Conservation (phyloP, 441 rosid genomes). For the Mallotus repandus region DNA sequence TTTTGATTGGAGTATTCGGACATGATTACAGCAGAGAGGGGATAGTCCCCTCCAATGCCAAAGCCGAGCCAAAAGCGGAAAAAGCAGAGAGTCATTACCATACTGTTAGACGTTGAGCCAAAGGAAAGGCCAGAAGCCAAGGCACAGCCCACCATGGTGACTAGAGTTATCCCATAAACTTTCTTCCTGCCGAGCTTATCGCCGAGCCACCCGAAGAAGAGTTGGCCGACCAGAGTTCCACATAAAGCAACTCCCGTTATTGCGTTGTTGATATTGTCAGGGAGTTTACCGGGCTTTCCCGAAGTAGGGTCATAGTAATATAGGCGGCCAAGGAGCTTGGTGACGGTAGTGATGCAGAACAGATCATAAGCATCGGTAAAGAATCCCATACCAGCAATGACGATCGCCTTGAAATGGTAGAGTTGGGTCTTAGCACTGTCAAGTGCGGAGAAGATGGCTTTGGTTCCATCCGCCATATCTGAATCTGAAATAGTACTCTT, state of each 20-base stretch:
- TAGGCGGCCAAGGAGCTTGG: slow-evolving; percentile 47
- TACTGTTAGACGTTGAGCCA: slow-evolving; percentile 39
- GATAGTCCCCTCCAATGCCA: slow-evolving; percentile 66
- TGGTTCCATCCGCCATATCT: slow-evolving; percentile 31
- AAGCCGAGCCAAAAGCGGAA: slow-evolving; percentile 63
- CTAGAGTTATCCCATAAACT: slow-evolving; percentile 52
- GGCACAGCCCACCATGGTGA: slow-evolving; percentile 54
- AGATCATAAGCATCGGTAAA: slow-evolving; percentile 65
- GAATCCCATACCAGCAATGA: slow-evolving; percentile 64
- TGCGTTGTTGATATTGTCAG: slow-evolving; percentile 35
- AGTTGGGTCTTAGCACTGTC: slow-evolving; percentile 55
- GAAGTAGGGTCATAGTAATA: slow-evolving; percentile 37
- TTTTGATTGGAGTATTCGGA: slow-evolving; percentile 57
- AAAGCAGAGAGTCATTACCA: slow-evolving; percentile 48
- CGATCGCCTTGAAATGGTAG: slow-evolving; percentile 60
- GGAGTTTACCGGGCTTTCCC: slow-evolving; percentile 37
- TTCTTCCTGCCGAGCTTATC: slow-evolving; percentile 54
- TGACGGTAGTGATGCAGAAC: slow-evolving; percentile 52
- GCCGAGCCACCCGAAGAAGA: slow-evolving; percentile 51
- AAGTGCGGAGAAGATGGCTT: slow-evolving; percentile 38
- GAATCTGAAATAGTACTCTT: not conserved
- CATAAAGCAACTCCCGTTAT: slow-evolving; percentile 49
- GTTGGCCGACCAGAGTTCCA: slow-evolving; percentile 46
- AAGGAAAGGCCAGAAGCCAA: slow-evolving; percentile 53
- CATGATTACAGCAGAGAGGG: slow-evolving; percentile 59